Percentiles rank a stretch among this genome's conserved stretches.
phyloP scores from a whole-genome alignment of 352 stramenopile genomes.

The Pythium phragmitis region DNA sequence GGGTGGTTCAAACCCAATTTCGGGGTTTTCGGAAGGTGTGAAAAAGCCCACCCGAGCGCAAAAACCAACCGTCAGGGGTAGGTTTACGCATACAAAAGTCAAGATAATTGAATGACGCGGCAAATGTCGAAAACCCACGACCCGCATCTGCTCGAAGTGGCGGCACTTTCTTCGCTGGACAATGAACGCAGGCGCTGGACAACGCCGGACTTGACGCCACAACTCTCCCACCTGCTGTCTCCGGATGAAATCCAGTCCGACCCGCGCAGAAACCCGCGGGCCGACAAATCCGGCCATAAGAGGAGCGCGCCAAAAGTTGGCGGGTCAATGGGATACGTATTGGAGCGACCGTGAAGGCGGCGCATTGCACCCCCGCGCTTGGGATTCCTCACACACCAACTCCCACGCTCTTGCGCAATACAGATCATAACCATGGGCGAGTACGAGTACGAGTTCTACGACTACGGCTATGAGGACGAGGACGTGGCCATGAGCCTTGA shows the following conservation, averaged over 20 bases:
- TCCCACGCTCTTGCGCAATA: background rate
- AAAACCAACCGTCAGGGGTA: slow-evolving; percentile 27
- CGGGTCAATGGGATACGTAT: slow-evolving; percentile 12
- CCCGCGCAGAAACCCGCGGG: slow-evolving; percentile 20
- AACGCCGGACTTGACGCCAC: slow-evolving; percentile 14
- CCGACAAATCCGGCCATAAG: slow-evolving; percentile 21
- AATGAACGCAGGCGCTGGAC: slow-evolving; percentile 6
- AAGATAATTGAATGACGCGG: slow-evolving; percentile 21
- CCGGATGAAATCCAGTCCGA: slow-evolving; percentile 15
- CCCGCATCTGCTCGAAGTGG: slow-evolving; percentile 18
- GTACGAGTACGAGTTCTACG: slow-evolving; percentile 54
- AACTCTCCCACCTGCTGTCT: background rate
- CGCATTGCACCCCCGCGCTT: slow-evolving; percentile 3
- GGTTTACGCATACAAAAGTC: slow-evolving; percentile 22
- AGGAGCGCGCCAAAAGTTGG: slow-evolving; percentile 31
- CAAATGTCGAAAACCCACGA: background rate
- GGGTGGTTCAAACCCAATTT: slow-evolving; percentile 27
- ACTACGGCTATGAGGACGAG: slow-evolving; percentile 24
- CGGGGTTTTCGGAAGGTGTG: slow-evolving; percentile 15
- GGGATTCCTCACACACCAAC: slow-evolving; percentile 3
- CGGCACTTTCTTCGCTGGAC: slow-evolving; percentile 12
- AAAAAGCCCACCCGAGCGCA: background rate
- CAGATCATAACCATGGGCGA: slow-evolving; percentile 16
- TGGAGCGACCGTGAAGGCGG: background rate
- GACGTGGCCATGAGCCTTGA: slow-evolving; percentile 43